phyloP scores from a whole-genome alignment of 305 asterid genomes.

The Fraxinus xanthoxyloides region DNA sequence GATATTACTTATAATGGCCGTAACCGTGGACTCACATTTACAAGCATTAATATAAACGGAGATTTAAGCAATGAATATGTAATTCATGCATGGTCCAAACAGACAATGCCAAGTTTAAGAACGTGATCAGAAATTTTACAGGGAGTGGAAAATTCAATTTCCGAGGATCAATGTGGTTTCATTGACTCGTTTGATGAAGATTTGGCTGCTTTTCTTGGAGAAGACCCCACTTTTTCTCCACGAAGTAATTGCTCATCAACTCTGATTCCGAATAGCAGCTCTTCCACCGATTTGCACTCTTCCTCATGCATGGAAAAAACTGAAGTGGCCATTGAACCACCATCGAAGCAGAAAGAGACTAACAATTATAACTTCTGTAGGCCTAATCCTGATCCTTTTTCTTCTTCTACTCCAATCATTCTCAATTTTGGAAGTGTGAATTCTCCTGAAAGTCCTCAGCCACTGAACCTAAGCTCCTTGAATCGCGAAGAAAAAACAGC shows the following conservation, averaged over 20 bases:
- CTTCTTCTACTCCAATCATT: slow-evolving; percentile 28
- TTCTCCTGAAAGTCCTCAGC: not conserved
- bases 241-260: slow-evolving; percentile 10
- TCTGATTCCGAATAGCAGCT: slow-evolving; percentile 4
- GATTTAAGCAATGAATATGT: not conserved
- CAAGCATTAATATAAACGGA: not conserved
- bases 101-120: not conserved
- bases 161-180: slow-evolving; percentile 29
- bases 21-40: not conserved
- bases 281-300: slow-evolving; percentile 10
- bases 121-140: not conserved
- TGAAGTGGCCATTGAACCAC: not conserved
- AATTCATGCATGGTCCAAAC: not conserved
- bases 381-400: not conserved
- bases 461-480: not conserved
- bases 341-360: not conserved
- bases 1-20: no score
- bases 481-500: slow-evolving; percentile 19
- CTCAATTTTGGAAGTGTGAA: slow-evolving; percentile 31
- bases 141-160: slow-evolving; percentile 39
- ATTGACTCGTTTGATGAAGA: slow-evolving; percentile 39
- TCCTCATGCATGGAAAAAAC: not conserved
- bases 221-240: slow-evolving; percentile 23
- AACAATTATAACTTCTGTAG: slow-evolving; percentile 3
- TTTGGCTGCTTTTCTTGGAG: slow-evolving; percentile 25